Evolutionary conservation across 1,284 basidiomycete genomes (phyloP).

Genomic region (Schizophyllum commune): DNA sequence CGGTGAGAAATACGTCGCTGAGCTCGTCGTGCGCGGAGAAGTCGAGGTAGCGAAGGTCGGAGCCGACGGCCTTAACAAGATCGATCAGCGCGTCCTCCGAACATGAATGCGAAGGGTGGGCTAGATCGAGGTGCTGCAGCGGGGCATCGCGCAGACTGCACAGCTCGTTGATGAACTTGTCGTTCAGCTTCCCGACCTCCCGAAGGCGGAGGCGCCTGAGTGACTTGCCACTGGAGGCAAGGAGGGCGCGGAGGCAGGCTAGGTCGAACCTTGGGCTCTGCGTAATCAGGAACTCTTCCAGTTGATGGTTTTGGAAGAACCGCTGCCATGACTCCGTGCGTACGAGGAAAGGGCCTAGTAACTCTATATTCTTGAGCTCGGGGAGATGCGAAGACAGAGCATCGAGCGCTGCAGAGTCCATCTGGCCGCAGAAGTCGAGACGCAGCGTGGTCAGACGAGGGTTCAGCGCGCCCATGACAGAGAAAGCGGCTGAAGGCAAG

Average conservation of each 20-base stretch:
- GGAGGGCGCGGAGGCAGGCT: conserved; percentile 59
- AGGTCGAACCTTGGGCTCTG: conserved; percentile 87
- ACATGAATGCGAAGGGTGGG: conserved; percentile 43
- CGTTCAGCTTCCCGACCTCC: conserved; percentile 70
- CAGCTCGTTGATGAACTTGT: conserved; percentile 53
- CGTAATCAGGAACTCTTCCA: conserved; percentile 73
- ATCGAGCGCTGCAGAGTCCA: conserved; percentile 63
- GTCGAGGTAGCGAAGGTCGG: conserved; percentile 43
- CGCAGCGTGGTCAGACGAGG: conserved; percentile 72
- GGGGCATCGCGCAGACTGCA: conserved; percentile 8
- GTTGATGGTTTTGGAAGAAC: conserved; percentile 62
- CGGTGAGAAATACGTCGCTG: conserved; percentile 56
- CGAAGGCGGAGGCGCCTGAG: conserved; percentile 71
- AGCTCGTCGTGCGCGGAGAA: conserved; percentile 59
- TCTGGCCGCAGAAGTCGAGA: conserved; percentile 84
- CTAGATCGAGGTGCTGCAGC: conserved; percentile 55
- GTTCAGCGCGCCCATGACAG: conserved; percentile 68
- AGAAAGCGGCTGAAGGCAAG: conserved; percentile 58
- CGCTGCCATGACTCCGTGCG: conserved; percentile 67
- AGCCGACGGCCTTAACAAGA: conserved; percentile 47
- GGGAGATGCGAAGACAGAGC: conserved; percentile 62
- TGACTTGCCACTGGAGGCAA: conserved; percentile 45
- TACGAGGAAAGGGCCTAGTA: conserved; percentile 88
- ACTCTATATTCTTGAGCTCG: conserved; percentile 64
- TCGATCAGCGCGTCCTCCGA: conserved; percentile 52